Evolutionary conservation across 768 basidiomycete genomes (phyloP).

Genomic region (Amanita inopinata): DNA sequence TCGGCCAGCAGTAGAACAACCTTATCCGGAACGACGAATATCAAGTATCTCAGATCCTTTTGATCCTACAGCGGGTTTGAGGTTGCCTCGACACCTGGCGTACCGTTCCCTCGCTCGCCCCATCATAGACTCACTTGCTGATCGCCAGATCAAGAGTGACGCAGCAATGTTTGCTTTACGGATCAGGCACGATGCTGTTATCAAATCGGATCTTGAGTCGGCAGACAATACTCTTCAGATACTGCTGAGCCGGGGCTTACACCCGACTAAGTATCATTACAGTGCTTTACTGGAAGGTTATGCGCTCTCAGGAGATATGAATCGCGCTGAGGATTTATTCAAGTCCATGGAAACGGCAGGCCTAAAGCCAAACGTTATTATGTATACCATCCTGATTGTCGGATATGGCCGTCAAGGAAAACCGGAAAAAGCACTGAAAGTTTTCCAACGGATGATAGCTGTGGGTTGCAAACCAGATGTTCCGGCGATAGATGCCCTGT

Average conservation of each 20-base stretch:
- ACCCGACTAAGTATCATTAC: constrained; percentile 65
- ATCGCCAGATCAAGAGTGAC: constrained; percentile 44
- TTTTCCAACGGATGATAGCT: constrained; percentile 56
- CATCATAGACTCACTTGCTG: constrained; percentile 35
- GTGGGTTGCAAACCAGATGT: constrained; percentile 60
- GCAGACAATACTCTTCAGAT: constrained; percentile 46
- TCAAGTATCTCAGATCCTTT: constrained; percentile 23
- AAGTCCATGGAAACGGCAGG: constrained; percentile 38
- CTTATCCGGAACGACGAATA: constrained; percentile 9
- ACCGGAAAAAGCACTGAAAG: constrained; percentile 39
- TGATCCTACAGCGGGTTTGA: constrained; percentile 42
- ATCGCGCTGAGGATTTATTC: constrained; percentile 47
- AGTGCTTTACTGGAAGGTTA: constrained; percentile 73
- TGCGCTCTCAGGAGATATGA: constrained; percentile 45
- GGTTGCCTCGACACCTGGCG: constrained; percentile 21
- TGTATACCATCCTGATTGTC: constrained; percentile 71
- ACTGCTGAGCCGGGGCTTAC: constrained; percentile 60
- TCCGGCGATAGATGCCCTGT: constrained; percentile 59
- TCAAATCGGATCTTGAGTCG: constrained; percentile 37
- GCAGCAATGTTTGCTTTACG: constrained; percentile 48
- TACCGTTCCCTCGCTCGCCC: constrained; percentile 26
- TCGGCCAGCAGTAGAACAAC: background rate
- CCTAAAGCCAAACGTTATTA: constrained; percentile 47
- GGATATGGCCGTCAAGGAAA: constrained; percentile 57
- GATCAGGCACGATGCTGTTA: constrained; percentile 50